Evolutionary conservation across 768 basidiomycete species (phyloP), one percentile per base, ranked within the genome.

Genomic region (Lyophyllum semitale): DNA sequence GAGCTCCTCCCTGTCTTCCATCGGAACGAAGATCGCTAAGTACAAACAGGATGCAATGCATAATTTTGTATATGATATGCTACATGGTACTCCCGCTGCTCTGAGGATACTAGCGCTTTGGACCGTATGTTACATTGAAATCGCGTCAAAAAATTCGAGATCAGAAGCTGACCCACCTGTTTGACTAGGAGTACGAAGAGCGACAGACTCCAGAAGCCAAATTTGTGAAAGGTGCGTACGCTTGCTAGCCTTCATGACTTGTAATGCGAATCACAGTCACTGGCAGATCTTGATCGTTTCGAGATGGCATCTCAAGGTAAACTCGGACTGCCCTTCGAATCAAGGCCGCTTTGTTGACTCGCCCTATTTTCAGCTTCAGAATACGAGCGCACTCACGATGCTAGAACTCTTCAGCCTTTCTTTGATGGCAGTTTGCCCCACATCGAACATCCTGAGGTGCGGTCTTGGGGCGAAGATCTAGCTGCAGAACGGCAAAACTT

Each of bases 221-320:
- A 53, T 93, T 95, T 64, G 93, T 95, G 38, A 95, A 95, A 80
- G 91, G 91, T 81, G 48, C 15, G 17, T 15, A 22, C 13, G 42
- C 22, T 23, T 29, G 29, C 35, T 7, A 35, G 44, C 4, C 26
- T 30, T 22, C 25, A 22, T 29, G n/a, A 37, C 26, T 20, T 40
- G 11, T 18, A n/a, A 35, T 8, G 30, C 8, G 49, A 5, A 43
- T n/a, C 17, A n/a, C n/a, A 41, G 5, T 11, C 27, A 15, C 15
- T n/a, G 53, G 9, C 53, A 93, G 93, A 95, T 66, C 78, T 95
- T 4, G 93, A 95, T 66, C 79, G 89, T 6, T 86, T 93, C 53
- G 93, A 95, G 68, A 89, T 95, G 89, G 91, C 91, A 0, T 74
- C 85, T 0, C 93, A 95, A 80, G 92, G 89, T 83, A 8, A n/a